These are phyloP conservation scores for Xylariaceae sp. DNA, from an alignment of 2,329 filamentous ascomycete genomes.

Conservation along the genomic window DNA sequence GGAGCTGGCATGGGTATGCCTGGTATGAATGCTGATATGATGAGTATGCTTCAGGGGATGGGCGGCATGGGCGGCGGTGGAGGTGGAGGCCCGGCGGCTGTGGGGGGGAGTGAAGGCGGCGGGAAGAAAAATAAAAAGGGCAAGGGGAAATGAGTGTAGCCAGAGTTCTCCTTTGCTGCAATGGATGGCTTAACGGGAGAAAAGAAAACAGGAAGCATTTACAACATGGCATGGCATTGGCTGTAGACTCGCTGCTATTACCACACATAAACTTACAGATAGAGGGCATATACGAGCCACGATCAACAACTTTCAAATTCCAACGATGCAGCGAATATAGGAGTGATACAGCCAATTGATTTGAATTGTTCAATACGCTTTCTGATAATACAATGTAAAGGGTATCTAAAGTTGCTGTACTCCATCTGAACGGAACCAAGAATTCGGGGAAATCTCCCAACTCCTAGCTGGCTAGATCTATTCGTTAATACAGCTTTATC, in stretches of 20 bases:
- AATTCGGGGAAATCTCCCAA: neutral
- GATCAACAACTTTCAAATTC: neutral
- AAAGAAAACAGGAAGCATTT: neutral
- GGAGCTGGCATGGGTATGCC: slow-evolving; percentile 39
- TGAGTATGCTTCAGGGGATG: slow-evolving; percentile 36
- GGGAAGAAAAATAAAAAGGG: slow-evolving; percentile 57
- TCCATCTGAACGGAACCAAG: neutral
- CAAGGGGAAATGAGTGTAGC: slow-evolving; percentile 48
- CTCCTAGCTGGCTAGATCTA: neutral
- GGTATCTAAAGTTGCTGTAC: slow-evolving; percentile 28
- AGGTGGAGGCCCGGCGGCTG: slow-evolving; percentile 30
- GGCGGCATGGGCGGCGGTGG: slow-evolving; percentile 32
- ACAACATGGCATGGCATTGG: slow-evolving; percentile 2
- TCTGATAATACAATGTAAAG: slow-evolving; percentile 28
- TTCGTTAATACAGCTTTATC: slow-evolving; percentile 7
- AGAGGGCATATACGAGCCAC: slow-evolving; percentile 5
- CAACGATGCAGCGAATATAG: neutral
- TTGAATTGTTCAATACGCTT: slow-evolving; percentile 12
- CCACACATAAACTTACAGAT: neutral
- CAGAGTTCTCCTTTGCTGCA: no score
- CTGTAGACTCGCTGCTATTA: neutral
- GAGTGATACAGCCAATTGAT: slow-evolving; percentile 12
- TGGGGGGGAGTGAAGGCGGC: slow-evolving; percentile 33
- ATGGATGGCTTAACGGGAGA: neutral
- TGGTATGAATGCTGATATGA: slow-evolving; percentile 38